These are phyloP conservation scores for Skeletonema costatum DNA, from an alignment of 108 stramenopile species.

Conservation along the genomic window DNA sequence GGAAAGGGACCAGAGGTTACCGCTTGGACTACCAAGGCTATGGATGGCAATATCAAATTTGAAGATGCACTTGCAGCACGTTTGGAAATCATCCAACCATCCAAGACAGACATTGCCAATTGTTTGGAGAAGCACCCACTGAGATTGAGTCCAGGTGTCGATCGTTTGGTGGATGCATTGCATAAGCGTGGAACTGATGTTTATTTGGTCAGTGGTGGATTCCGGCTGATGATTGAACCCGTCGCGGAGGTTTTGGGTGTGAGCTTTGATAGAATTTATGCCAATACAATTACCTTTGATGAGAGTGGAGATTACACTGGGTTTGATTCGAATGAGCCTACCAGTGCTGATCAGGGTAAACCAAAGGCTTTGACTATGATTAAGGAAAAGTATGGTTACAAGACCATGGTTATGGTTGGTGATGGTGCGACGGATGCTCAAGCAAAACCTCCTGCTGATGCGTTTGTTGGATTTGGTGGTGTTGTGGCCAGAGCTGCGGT, in stretches of 20 bases:
- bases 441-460: slow-evolving; percentile 96
- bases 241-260: slow-evolving; percentile 82
- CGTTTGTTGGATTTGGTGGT: slow-evolving; percentile 98
- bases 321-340: slow-evolving; percentile 93
- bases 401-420: slow-evolving; percentile 94
- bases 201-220: slow-evolving; percentile 96
- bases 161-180: slow-evolving; percentile 71
- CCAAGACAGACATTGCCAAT: slow-evolving; percentile 53
- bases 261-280: slow-evolving; percentile 71
- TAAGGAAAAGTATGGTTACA: slow-evolving; percentile 61
- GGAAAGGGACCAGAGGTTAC: slow-evolving; percentile 93
- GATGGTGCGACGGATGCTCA: slow-evolving; percentile 99
- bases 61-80: slow-evolving; percentile 94
- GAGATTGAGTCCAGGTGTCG: slow-evolving; percentile 78
- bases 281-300: slow-evolving; percentile 93
- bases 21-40: slow-evolving; percentile 91
- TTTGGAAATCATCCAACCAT: slow-evolving; percentile 89
- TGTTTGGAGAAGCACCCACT: slow-evolving; percentile 84
- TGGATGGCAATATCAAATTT: slow-evolving; percentile 96
- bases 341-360: slow-evolving; percentile 94
- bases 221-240: slow-evolving; percentile 98
- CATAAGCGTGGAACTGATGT: slow-evolving; percentile 80
- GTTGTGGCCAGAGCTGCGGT: slow-evolving; percentile 88
- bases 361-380: slow-evolving; percentile 82
- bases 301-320: slow-evolving; percentile 79